These are phyloP conservation scores for Urostyla sp. DNA, from an alignment of 73 alveolate genomes.

Conservation along the genomic window DNA sequence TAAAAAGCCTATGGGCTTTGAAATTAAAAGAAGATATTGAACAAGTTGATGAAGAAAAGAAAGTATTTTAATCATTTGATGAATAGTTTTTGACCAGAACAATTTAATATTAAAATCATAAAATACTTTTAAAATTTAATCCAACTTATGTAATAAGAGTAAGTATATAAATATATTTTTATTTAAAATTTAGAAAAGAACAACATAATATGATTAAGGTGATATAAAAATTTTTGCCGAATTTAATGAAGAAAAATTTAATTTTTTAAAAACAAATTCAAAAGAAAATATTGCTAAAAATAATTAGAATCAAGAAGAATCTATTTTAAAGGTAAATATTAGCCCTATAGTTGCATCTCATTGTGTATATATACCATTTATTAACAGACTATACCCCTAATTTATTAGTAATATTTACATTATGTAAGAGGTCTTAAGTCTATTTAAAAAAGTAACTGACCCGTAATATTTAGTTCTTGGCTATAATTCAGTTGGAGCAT, in stretches of 20 bases:
- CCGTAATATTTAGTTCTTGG: slow-evolving; percentile 13
- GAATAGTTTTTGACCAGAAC: background rate
- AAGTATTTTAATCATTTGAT: background rate
- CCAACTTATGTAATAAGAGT: slow-evolving; percentile 3
- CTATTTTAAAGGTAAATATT: slow-evolving; percentile 12
- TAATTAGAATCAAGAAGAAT: background rate
- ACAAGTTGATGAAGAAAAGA: background rate
- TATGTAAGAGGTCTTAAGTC: background rate
- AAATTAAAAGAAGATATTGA: background rate
- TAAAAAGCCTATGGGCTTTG: background rate
- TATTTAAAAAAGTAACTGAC: background rate
- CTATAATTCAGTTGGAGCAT: slow-evolving; percentile 28
- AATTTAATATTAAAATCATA: background rate
- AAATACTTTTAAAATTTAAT: background rate
- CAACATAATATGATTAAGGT: background rate
- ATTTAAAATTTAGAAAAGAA: slow-evolving; percentile 20
- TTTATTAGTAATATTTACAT: background rate
- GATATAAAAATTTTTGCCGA: background rate
- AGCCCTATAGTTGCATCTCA: slow-evolving; percentile 8
- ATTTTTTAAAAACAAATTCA: slow-evolving; percentile 4
- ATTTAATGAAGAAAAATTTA: background rate
- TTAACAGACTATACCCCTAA: background rate
- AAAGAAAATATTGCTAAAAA: background rate
- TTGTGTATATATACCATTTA: background rate
- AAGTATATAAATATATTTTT: background rate